Evolutionary conservation across 768 basidiomycete species (phyloP).

Genomic region (Lanmaoa pseudosensibilis): DNA sequence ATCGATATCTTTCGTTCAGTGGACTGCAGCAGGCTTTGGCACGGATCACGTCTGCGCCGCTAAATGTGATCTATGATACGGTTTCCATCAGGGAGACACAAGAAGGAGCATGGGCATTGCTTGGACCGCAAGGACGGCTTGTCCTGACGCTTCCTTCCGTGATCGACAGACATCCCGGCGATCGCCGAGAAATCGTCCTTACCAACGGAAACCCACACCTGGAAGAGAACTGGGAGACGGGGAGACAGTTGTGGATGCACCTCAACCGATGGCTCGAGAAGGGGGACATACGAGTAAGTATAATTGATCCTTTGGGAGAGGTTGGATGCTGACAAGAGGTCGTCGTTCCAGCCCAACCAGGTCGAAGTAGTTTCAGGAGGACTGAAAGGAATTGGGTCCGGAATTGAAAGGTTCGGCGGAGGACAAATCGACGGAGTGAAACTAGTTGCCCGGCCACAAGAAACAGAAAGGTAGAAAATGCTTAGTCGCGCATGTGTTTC

Average conservation of each 20-base stretch:
- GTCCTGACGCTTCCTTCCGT: slow-evolving; percentile 35
- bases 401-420: slow-evolving; percentile 41
- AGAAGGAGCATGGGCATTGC: slow-evolving; percentile 35
- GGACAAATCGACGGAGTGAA: slow-evolving; percentile 46
- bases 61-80: slow-evolving; percentile 40
- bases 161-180: slow-evolving; percentile 27
- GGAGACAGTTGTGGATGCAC: slow-evolving; percentile 32
- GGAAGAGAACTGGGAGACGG: slow-evolving; percentile 36
- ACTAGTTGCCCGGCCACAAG: slow-evolving; percentile 44
- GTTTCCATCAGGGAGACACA: slow-evolving; percentile 42
- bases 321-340: background rate
- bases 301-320: background rate
- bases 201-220: slow-evolving; percentile 34
- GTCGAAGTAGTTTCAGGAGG: slow-evolving; percentile 44
- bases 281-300: slow-evolving; percentile 32
- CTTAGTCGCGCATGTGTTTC: slow-evolving; percentile 21
- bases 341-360: slow-evolving; percentile 40
- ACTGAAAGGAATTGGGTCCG: slow-evolving; percentile 42
- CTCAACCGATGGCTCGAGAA: slow-evolving; percentile 32
- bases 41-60: slow-evolving; percentile 37
- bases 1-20: slow-evolving; percentile 28
- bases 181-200: slow-evolving; percentile 32
- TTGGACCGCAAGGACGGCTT: slow-evolving; percentile 40
- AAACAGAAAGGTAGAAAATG: slow-evolving; percentile 38
- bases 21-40: slow-evolving; percentile 36